phyloP scores from a whole-genome alignment of 768 basidiomycete species.

The Lentinula sp. region DNA sequence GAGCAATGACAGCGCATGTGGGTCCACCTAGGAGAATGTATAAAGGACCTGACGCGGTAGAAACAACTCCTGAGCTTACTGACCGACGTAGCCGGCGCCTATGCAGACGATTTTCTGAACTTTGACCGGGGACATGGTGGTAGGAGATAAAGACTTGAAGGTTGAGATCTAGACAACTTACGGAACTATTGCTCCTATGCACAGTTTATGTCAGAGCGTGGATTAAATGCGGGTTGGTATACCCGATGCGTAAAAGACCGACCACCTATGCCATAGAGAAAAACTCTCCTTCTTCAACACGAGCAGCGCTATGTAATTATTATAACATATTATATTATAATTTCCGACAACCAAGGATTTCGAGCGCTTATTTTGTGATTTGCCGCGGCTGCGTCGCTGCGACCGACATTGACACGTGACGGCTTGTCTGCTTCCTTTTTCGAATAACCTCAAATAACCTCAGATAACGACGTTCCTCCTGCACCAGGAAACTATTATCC shows the following conservation, averaged over 20 bases:
- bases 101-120: conserved; percentile 19
- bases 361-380: too few species aligned
- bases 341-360: too few species aligned
- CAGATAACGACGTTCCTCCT: too few species aligned
- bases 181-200: not conserved
- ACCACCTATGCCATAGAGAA: not conserved
- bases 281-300: not conserved
- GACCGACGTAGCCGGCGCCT: conserved; percentile 92
- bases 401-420: too few species aligned
- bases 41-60: conserved; percentile 10
- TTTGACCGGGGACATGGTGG: conserved; percentile 3
- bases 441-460: not conserved
- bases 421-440: not conserved
- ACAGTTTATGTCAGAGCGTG: not conserved
- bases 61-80: conserved; percentile 18
- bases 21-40: conserved; percentile 64
- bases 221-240: not conserved
- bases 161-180: not conserved
- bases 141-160: not conserved
- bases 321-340: too few species aligned
- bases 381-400: too few species aligned
- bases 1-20: conserved; percentile 91
- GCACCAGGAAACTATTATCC: not conserved
- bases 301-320: not conserved
- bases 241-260: not conserved